These are phyloP conservation scores for Uronychia binucleata DNA, from an alignment of 73 alveolate species.

Conservation along the genomic window DNA sequence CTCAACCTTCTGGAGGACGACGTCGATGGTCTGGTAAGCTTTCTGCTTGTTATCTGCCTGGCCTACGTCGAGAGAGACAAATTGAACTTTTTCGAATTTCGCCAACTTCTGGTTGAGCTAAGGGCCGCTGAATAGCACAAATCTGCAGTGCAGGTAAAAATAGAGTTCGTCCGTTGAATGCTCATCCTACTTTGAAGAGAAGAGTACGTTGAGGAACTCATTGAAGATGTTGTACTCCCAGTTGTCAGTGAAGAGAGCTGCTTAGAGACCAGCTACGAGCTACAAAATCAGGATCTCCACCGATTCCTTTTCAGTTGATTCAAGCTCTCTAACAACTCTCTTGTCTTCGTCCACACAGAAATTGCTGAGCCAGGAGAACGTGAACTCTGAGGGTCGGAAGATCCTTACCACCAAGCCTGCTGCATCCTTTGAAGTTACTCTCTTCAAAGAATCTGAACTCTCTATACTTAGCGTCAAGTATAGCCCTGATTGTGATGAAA, in stretches of 20 bases:
- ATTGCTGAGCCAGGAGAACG: conserved; percentile 53
- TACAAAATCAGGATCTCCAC: conserved; percentile 50
- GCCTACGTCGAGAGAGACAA: conserved; percentile 16
- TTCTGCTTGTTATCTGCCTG: not conserved
- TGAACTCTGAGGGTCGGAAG: conserved; percentile 34
- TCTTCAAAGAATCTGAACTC: conserved; percentile 24
- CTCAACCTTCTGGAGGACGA: conserved; percentile 13
- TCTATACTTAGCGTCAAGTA: conserved; percentile 46
- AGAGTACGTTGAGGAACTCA: conserved; percentile 33
- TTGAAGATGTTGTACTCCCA: conserved; percentile 39
- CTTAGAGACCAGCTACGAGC: conserved; percentile 52
- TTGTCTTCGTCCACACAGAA: conserved; percentile 32
- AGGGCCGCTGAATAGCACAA: conserved; percentile 52
- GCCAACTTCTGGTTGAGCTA: conserved; percentile 35
- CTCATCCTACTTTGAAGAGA: conserved; percentile 17
- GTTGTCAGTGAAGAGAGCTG: conserved; percentile 19
- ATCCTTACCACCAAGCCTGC: conserved; percentile 38
- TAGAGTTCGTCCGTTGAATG: conserved; percentile 45
- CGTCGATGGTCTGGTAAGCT: conserved; percentile 16
- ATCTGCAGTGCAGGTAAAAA: conserved; percentile 49
- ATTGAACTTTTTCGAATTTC: conserved; percentile 29
- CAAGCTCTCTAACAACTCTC: conserved; percentile 28
- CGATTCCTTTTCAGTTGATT: conserved; percentile 48
- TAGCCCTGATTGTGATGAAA: conserved; percentile 62
- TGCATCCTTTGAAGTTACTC: not conserved